These are phyloP conservation scores for Aspergillus mulundensis DNA, from an alignment of 495 filamentous ascomycete species.

Conservation along the genomic window DNA sequence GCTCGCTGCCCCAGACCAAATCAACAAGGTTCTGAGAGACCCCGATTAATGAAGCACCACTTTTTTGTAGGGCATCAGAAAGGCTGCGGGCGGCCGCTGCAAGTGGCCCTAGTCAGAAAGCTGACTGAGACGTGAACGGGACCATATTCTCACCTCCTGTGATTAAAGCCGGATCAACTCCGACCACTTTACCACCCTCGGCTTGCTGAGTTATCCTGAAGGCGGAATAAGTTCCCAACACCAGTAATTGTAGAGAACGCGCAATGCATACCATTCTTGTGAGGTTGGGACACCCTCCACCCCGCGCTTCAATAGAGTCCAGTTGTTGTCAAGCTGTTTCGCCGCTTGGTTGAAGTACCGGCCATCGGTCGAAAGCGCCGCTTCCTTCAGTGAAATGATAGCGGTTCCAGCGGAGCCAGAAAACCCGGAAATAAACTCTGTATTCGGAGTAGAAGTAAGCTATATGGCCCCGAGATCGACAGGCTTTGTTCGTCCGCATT, in stretches of 20 bases:
- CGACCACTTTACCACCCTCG: slow-evolving; percentile 79
- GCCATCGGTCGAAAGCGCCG: slow-evolving; percentile 90
- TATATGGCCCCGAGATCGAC: background rate
- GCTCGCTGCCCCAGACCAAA: slow-evolving; percentile 71
- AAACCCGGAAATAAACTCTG: slow-evolving; percentile 88
- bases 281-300: slow-evolving; percentile 91
- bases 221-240: slow-evolving; percentile 21
- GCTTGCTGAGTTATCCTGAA: slow-evolving; percentile 72
- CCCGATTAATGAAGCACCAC: slow-evolving; percentile 68
- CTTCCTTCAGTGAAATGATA: slow-evolving; percentile 80
- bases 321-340: slow-evolving; percentile 89
- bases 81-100: slow-evolving; percentile 78
- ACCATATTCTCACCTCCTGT: slow-evolving; percentile 55
- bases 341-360: slow-evolving; percentile 97
- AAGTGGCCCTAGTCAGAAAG: slow-evolving; percentile 8
- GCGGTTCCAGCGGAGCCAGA: slow-evolving; percentile 93
- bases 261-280: slow-evolving; percentile 77
- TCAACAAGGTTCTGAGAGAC: slow-evolving; percentile 83
- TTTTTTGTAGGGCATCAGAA: slow-evolving; percentile 79
- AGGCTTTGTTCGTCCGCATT: background rate
- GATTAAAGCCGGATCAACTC: slow-evolving; percentile 87
- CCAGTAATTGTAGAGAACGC: background rate
- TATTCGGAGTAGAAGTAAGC: slow-evolving; percentile 14
- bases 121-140: background rate
- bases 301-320: slow-evolving; percentile 88